Conservation (phyloP, 169 alveolate species). For the Plasmodium malariae region DNA sequence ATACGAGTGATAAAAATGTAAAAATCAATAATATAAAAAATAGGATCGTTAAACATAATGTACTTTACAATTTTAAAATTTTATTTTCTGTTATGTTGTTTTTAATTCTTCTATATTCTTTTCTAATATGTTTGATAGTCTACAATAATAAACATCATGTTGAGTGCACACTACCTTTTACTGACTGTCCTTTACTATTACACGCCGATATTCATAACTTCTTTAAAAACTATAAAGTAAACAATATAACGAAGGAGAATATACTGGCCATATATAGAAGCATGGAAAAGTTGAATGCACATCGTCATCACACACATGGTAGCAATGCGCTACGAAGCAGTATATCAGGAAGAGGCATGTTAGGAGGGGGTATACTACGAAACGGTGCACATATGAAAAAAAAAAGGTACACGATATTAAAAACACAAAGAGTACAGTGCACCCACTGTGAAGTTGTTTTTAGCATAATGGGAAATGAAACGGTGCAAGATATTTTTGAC, state of each 20-base stretch:
- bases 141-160: conserved; percentile 27
- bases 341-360: no score
- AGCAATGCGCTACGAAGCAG: no score
- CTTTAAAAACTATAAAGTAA: conserved; percentile 4
- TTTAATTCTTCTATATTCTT: not conserved
- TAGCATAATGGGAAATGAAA: conserved; percentile 14
- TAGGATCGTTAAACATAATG: conserved; percentile 19
- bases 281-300: not conserved
- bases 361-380: no score
- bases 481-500: conserved; percentile 20
- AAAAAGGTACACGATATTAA: conserved; percentile 15
- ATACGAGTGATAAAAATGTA: conserved; percentile 24
- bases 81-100: not conserved
- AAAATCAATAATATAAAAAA: conserved; percentile 28
- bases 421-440: conserved; percentile 24
- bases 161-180: conserved; percentile 22
- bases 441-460: conserved; percentile 25
- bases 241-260: conserved; percentile 26
- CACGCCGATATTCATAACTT: conserved; percentile 14
- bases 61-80: not conserved
- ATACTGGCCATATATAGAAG: conserved; percentile 3
- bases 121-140: not conserved
- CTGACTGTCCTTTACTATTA: conserved; percentile 46
- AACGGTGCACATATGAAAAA: no score
- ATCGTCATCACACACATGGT: no score